These are phyloP conservation scores for Rhododendron ferrugineum DNA, from an alignment of 148 eudicot species.

Conservation along the genomic window DNA sequence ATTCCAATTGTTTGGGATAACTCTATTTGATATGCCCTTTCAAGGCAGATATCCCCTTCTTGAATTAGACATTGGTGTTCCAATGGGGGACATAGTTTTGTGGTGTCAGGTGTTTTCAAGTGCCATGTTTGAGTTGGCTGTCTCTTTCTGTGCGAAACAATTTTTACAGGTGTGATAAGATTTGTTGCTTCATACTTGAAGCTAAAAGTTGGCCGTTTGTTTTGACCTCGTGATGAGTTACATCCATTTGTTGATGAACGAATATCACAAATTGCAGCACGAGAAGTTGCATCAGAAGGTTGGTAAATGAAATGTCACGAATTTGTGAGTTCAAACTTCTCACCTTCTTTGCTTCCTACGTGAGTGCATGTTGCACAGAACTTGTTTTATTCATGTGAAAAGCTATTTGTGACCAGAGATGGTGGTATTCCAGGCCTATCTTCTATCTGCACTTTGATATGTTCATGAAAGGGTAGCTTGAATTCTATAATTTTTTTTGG, in stretches of 20 bases:
- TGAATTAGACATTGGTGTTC: no score
- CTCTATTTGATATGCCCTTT: neutral
- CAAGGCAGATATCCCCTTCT: neutral
- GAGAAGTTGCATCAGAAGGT: no score
- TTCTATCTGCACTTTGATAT: neutral
- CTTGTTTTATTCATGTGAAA: no score
- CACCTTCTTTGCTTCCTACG: neutral
- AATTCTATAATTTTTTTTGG: neutral
- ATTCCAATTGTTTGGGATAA: neutral
- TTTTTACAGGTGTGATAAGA: neutral
- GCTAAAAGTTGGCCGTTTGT: neutral
- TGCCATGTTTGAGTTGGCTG: neutral
- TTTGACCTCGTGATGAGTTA: no score
- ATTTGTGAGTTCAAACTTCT: no score
- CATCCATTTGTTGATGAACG: no score
- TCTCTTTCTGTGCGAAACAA: neutral
- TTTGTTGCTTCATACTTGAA: neutral
- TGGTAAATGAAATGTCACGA: no score
- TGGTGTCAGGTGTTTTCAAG: neutral
- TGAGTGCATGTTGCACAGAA: neutral
- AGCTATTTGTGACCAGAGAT: neutral
- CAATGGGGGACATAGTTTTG: no score
- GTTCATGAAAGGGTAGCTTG: neutral
- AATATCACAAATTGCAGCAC: no score
- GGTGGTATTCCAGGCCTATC: neutral